phyloP scores from a whole-genome alignment of 1,139 yeast genomes.

The Hansenula lynferdii region DNA sequence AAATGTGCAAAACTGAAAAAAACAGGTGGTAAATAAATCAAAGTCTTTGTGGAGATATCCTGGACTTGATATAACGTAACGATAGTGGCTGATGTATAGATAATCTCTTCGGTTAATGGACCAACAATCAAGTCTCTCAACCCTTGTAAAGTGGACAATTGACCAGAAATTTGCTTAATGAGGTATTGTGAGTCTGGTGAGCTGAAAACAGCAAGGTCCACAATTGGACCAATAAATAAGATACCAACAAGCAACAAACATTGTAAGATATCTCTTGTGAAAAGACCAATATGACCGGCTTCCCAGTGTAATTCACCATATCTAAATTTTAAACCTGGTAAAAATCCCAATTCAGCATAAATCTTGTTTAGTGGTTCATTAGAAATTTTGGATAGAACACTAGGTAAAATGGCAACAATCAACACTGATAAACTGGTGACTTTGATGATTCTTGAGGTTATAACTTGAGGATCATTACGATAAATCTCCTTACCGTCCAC shows the following conservation, averaged over 20 bases:
- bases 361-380: slow-evolving; percentile 7
- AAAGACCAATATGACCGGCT: slow-evolving; percentile 12
- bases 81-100: slow-evolving; percentile 63
- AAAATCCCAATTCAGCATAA: slow-evolving; percentile 23
- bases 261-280: slow-evolving; percentile 22
- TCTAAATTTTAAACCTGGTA: slow-evolving; percentile 23
- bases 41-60: slow-evolving; percentile 20
- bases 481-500: slow-evolving; percentile 7
- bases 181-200: slow-evolving; percentile 17
- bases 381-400: slow-evolving; percentile 11
- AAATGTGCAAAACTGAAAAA: slow-evolving; percentile 89
- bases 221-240: slow-evolving; percentile 58
- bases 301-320: slow-evolving; percentile 4
- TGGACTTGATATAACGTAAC: slow-evolving; percentile 33
- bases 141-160: slow-evolving; percentile 40
- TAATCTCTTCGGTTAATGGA: slow-evolving; percentile 84
- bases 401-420: slow-evolving; percentile 27
- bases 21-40: slow-evolving; percentile 51
- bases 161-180: slow-evolving; percentile 16
- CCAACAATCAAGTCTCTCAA: slow-evolving; percentile 69
- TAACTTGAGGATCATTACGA: slow-evolving; percentile 43
- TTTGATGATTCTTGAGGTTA: slow-evolving; percentile 29
- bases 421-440: slow-evolving; percentile 23
- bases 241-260: slow-evolving; percentile 32
- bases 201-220: slow-evolving; percentile 33